A percentile compares a stretch with the other conserved stretches of the same genome.
phyloP scores from a whole-genome alignment of 2,329 filamentous ascomycete species.

The Ciborinia camelliae region DNA sequence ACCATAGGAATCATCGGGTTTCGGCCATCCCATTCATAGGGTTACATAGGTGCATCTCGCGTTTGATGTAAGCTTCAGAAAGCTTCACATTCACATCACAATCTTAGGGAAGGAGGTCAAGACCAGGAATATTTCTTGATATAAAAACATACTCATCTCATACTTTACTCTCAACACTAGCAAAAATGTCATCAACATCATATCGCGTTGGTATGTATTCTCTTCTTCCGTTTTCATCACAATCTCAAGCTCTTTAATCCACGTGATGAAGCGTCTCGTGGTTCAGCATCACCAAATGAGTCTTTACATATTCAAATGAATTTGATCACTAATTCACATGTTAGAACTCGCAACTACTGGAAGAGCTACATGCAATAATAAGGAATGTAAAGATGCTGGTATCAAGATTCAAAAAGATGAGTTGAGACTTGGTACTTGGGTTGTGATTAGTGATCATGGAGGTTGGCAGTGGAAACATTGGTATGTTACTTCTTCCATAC shows the following conservation, averaged over 20 bases:
- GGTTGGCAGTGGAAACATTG: constrained; percentile 83
- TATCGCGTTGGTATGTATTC: constrained; percentile 38
- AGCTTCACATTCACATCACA: no score
- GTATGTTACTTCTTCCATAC: constrained; percentile 47
- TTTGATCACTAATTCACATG: constrained; percentile 11
- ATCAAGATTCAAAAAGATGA: constrained; percentile 77
- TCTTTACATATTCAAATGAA: background rate
- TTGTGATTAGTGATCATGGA: constrained; percentile 57
- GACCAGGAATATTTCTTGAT: background rate
- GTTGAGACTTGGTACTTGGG: constrained; percentile 71
- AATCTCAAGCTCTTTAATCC: constrained; percentile 12
- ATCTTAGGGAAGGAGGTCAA: background rate
- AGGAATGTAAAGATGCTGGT: constrained; percentile 65
- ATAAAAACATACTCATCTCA: background rate
- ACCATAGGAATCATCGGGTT: background rate
- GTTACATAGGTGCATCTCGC: background rate
- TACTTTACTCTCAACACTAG: background rate
- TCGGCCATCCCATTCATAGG: background rate
- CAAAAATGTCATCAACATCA: constrained; percentile 27
- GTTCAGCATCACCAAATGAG: background rate
- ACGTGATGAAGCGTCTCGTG: constrained; percentile 32
- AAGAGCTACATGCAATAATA: constrained; percentile 69
- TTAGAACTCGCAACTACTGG: constrained; percentile 69
- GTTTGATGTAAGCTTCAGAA: background rate
- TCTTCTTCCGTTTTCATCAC: constrained; percentile 13